Percentiles rank a stretch among this genome's conserved stretches.
Conservation (phyloP, 2,329 filamentous ascomycete species). For the Penicillium thymicola region DNA sequence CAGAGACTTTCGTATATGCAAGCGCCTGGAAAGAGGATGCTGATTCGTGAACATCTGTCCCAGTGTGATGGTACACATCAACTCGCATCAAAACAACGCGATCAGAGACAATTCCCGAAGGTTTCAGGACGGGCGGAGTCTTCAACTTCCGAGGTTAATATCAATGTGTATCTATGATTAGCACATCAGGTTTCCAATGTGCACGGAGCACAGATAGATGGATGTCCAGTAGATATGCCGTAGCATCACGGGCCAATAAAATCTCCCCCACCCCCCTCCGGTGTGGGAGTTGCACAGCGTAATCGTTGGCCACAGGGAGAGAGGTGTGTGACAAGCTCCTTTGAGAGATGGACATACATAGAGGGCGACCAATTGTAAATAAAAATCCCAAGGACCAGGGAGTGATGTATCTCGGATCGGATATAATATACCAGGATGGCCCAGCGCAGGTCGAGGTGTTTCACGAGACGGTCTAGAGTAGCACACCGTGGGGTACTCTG, state of each 20-base stretch:
- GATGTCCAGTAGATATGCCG: slow-evolving; percentile 15
- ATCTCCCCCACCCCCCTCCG: background rate
- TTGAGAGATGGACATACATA: background rate
- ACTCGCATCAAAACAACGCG: background rate
- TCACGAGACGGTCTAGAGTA: slow-evolving; percentile 16
- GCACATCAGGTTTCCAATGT: slow-evolving; percentile 4
- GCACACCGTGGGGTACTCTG: slow-evolving; percentile 15
- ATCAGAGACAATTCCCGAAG: background rate
- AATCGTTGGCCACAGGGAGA: background rate
- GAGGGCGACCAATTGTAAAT: background rate
- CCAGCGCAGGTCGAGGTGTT: background rate
- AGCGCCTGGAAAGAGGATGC: background rate
- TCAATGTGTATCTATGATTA: background rate
- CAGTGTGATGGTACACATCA: background rate
- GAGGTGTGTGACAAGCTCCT: background rate
- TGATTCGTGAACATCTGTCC: background rate
- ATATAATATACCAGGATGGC: background rate
- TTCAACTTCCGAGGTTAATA: background rate
- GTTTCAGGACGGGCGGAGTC: background rate
- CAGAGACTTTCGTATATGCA: slow-evolving; percentile 6
- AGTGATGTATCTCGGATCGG: slow-evolving; percentile 1
- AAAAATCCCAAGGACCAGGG: background rate
- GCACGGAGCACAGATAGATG: slow-evolving; percentile 4
- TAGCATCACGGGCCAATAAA: slow-evolving; percentile 18
- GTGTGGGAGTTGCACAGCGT: slow-evolving; percentile 1